Evolutionary conservation across 140 eudicot species (phyloP).

Genomic region (Anethum foeniculum): DNA sequence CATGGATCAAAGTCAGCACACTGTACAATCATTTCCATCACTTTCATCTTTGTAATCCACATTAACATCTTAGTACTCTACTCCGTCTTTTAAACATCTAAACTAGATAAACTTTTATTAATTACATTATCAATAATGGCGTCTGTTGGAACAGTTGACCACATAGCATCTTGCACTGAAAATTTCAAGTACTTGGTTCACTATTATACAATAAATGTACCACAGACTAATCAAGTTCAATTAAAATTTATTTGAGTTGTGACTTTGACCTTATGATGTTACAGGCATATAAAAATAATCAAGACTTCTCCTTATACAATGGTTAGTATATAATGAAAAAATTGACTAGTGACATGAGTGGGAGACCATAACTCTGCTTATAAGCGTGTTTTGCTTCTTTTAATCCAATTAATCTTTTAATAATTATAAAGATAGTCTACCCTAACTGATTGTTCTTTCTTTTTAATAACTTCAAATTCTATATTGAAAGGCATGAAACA

Average conservation of each 20-base stretch:
- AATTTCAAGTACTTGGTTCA: not conserved
- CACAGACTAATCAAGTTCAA: not conserved
- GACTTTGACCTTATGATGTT: slow-evolving; percentile 12
- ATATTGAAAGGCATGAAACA: slow-evolving; percentile 5
- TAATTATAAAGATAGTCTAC: not conserved
- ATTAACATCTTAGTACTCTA: not conserved
- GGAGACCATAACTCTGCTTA: not conserved
- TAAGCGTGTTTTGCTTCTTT: not conserved
- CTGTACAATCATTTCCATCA: not conserved
- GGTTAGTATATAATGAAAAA: not conserved
- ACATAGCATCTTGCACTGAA: not conserved
- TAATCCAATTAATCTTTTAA: not conserved
- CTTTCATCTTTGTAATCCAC: not conserved
- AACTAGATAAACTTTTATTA: not conserved
- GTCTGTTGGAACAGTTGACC: not conserved
- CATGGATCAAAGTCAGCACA: not conserved
- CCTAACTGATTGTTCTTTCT: not conserved
- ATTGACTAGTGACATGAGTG: slow-evolving; percentile 10
- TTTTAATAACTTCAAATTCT: not conserved
- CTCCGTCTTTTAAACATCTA: not conserved
- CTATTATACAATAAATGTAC: not conserved
- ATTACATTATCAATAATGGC: not conserved
- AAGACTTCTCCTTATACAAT: not conserved
- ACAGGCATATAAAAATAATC: not conserved
- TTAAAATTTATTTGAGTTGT: no score